Conservation (phyloP, 2,329 filamentous ascomycete genomes). For the Phyllosticta citriasiana region DNA sequence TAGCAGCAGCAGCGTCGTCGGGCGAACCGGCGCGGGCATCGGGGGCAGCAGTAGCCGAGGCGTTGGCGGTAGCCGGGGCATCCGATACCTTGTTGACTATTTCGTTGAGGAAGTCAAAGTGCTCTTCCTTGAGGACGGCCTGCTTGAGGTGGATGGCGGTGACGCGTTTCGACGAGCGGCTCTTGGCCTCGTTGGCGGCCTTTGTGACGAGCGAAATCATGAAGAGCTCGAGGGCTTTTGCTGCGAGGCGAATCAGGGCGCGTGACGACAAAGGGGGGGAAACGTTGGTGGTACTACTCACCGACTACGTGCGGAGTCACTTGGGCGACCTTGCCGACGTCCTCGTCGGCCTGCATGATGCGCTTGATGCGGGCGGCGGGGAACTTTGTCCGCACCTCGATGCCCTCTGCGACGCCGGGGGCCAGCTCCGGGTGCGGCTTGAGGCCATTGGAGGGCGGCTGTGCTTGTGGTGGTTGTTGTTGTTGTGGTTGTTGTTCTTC, state of each 20-base stretch:
- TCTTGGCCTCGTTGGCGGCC: conserved; percentile 72
- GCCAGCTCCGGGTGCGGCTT: conserved; percentile 15
- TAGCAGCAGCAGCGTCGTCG: conserved; percentile 19
- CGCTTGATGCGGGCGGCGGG: conserved; percentile 95
- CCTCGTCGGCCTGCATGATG: conserved; percentile 98
- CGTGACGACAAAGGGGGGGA: neutral
- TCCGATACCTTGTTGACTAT: conserved; percentile 80
- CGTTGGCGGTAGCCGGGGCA: conserved; percentile 29
- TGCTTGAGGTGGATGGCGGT: conserved; percentile 86
- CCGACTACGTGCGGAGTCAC: conserved; percentile 90
- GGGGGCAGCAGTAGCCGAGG: conserved; percentile 4
- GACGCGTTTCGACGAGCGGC: conserved; percentile 79
- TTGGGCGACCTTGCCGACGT: conserved; percentile 96
- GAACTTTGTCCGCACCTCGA: conserved; percentile 88
- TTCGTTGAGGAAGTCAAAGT: conserved; percentile 87
- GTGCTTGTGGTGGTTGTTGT: neutral
- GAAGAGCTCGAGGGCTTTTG: conserved; percentile 92
- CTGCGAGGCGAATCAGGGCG: conserved; percentile 28
- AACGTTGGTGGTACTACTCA: conserved; percentile 30
- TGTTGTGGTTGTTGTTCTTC: conserved; percentile 4
- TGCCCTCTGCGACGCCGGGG: conserved; percentile 36
- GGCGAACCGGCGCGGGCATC: conserved; percentile 38
- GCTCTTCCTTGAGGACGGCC: conserved; percentile 76
- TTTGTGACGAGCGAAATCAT: conserved; percentile 92
- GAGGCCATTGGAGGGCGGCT: conserved; percentile 7